These are phyloP conservation scores for Hibiscus syriacus DNA, from an alignment of 345 rosid species.

Conservation along the genomic window DNA sequence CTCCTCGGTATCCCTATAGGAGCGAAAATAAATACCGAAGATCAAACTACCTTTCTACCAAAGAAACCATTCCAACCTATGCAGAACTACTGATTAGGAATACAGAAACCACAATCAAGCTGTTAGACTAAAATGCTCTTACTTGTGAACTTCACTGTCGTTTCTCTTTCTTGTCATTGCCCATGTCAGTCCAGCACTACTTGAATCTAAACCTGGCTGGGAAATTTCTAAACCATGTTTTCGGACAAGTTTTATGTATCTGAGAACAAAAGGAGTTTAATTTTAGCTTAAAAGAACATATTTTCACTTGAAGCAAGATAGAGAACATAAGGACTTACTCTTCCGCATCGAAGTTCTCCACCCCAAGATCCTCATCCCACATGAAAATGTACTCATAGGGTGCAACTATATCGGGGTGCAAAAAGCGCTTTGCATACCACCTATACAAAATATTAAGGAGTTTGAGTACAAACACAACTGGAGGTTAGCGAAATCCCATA, in stretches of 20 bases:
- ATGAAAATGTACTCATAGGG: conserved; percentile 83
- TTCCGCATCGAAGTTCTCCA: conserved; percentile 74
- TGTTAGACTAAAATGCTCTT: conserved; percentile 12
- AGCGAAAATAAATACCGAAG: conserved; percentile 4
- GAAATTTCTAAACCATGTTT: conserved; percentile 90
- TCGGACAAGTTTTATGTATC: conserved; percentile 66
- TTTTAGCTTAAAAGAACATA: not conserved
- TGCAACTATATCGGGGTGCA: conserved; percentile 85
- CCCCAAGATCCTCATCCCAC: conserved; percentile 98
- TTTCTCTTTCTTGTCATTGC: conserved; percentile 88
- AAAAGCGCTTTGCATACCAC: conserved; percentile 98
- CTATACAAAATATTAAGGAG: conserved; percentile 26
- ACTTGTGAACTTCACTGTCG: conserved; percentile 86
- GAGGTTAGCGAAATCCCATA: conserved; percentile 3
- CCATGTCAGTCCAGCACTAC: conserved; percentile 75
- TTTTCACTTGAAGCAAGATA: not conserved
- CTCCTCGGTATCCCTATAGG: conserved; percentile 64
- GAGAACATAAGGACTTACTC: conserved; percentile 41
- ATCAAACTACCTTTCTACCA: not conserved
- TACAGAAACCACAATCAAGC: not conserved
- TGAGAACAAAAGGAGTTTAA: conserved; percentile 20
- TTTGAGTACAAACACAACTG: not conserved
- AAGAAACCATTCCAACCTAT: not conserved
- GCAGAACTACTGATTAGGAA: not conserved
- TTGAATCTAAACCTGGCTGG: conserved; percentile 89